Evolutionary conservation across 495 filamentous ascomycete genomes (phyloP).

Genomic region (Penicillium samsonianum): DNA sequence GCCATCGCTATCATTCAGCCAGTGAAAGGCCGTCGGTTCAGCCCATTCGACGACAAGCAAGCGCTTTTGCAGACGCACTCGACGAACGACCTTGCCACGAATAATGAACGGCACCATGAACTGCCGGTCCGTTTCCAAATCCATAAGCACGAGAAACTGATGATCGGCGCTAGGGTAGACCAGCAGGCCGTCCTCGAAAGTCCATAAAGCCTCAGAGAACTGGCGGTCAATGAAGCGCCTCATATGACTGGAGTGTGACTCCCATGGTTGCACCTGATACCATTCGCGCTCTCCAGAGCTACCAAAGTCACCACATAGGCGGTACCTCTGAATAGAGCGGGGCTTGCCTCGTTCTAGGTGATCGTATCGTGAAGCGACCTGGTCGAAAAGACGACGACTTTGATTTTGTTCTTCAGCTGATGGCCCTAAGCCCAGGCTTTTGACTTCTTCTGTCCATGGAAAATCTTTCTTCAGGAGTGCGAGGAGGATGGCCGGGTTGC

Average conservation of each 20-base stretch:
- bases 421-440: slow-evolving; percentile 23
- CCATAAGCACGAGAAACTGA: slow-evolving; percentile 52
- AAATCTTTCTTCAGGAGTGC: slow-evolving; percentile 54
- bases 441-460: slow-evolving; percentile 56
- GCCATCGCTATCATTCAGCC: slow-evolving; percentile 56
- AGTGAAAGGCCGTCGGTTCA: slow-evolving; percentile 57
- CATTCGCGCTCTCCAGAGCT: slow-evolving; percentile 37
- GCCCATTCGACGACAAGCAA: slow-evolving; percentile 69
- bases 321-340: slow-evolving; percentile 48
- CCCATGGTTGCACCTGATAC: slow-evolving; percentile 59
- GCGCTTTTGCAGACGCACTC: slow-evolving; percentile 56
- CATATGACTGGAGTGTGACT: slow-evolving; percentile 50
- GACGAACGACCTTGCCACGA: slow-evolving; percentile 55
- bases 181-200: slow-evolving; percentile 59
- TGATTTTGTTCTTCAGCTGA: slow-evolving; percentile 10
- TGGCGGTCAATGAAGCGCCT: slow-evolving; percentile 43
- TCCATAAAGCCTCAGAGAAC: slow-evolving; percentile 61
- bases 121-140: slow-evolving; percentile 49
- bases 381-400: slow-evolving; percentile 52
- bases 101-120: slow-evolving; percentile 57
- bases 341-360: slow-evolving; percentile 53
- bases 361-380: slow-evolving; percentile 58
- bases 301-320: slow-evolving; percentile 40
- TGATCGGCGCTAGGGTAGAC: slow-evolving; percentile 53
- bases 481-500: slow-evolving; percentile 45